Evolutionary conservation across 345 rosid species (phyloP).

Genomic region (Pugionium dolabratum): DNA sequence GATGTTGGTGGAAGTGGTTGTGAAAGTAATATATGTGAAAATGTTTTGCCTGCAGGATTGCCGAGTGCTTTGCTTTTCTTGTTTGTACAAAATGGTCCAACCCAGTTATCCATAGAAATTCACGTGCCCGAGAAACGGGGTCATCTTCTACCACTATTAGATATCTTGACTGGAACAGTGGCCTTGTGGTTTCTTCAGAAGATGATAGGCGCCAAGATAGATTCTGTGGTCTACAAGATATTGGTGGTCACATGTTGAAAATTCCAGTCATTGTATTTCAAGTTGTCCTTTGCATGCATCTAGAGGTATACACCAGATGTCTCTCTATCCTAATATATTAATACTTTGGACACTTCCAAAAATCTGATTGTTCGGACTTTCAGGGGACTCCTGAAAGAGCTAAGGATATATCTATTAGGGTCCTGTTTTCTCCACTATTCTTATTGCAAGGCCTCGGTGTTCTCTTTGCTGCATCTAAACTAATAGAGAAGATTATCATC

Average conservation of each 20-base stretch:
- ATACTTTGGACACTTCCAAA: conserved; percentile 31
- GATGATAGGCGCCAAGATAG: conserved; percentile 62
- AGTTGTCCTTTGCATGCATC: conserved; percentile 83
- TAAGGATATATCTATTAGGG: conserved; percentile 68
- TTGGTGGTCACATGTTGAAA: conserved; percentile 96
- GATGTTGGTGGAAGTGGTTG: conserved; percentile 29
- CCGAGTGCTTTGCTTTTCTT: conserved; percentile 94
- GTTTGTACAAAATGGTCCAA: conserved; percentile 99
- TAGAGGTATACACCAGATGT: conserved; percentile 66
- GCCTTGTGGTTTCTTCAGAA: conserved; percentile 67
- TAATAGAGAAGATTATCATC: conserved; percentile 74
- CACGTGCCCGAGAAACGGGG: conserved; percentile 53
- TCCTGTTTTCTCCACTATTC: conserved; percentile 85
- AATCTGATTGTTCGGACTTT: conserved; percentile 38
- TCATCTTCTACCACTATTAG: conserved; percentile 61
- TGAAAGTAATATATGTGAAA: conserved; percentile 4
- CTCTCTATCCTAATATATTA: conserved; percentile 12
- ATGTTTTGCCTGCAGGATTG: conserved; percentile 65
- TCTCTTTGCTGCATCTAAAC: conserved; percentile 69
- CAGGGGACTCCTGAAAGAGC: conserved; percentile 96
- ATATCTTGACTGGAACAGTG: conserved; percentile 94
- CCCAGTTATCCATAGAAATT: conserved; percentile 80
- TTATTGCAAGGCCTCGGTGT: conserved; percentile 86
- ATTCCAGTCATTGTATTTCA: conserved; percentile 85
- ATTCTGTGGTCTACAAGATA: conserved; percentile 77